These are phyloP conservation scores for Boletus insuetus DNA, from an alignment of 768 basidiomycete species.

Conservation along the genomic window DNA sequence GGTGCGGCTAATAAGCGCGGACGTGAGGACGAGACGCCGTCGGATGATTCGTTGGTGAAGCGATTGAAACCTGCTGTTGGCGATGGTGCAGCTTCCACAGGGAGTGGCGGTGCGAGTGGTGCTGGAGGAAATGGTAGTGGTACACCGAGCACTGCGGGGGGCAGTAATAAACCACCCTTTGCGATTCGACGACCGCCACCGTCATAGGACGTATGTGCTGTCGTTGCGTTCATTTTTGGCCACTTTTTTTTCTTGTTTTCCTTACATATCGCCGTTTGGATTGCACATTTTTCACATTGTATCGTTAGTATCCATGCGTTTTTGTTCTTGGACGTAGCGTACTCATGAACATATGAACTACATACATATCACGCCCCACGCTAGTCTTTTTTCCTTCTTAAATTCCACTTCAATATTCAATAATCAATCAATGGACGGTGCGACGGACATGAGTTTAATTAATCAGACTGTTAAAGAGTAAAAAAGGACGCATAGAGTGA, in stretches of 20 bases:
- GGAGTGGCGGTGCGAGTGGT: not conserved
- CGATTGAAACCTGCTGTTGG: slow-evolving; percentile 58
- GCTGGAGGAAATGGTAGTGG: not conserved
- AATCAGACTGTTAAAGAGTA: slow-evolving; percentile 12
- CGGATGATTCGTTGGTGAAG: slow-evolving; percentile 64
- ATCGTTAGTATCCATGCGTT: slow-evolving; percentile 22
- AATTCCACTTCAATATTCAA: not conserved
- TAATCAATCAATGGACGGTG: not conserved
- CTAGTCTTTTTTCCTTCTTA: not conserved
- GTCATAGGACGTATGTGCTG: not conserved
- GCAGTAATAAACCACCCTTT: slow-evolving; percentile 35
- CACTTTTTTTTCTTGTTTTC: too few relatives aligned
- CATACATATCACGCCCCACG: too few relatives aligned
- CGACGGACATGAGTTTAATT: slow-evolving; percentile 13
- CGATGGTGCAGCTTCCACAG: not conserved
- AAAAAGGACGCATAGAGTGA: not conserved
- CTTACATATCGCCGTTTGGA: too few relatives aligned
- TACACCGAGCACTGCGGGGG: slow-evolving; percentile 3
- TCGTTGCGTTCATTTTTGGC: too few relatives aligned
- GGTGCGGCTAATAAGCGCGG: slow-evolving; percentile 66
- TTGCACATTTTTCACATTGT: slow-evolving; percentile 1
- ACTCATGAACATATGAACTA: too few relatives aligned
- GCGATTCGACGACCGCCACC: slow-evolving; percentile 32
- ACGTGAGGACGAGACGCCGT: slow-evolving; percentile 49
- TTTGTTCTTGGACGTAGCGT: too few relatives aligned